Percentiles rank a stretch among this genome's conserved stretches.
Evolutionary conservation across 345 rosid genomes (phyloP).

Genomic region (Salix arbutifolia): DNA sequence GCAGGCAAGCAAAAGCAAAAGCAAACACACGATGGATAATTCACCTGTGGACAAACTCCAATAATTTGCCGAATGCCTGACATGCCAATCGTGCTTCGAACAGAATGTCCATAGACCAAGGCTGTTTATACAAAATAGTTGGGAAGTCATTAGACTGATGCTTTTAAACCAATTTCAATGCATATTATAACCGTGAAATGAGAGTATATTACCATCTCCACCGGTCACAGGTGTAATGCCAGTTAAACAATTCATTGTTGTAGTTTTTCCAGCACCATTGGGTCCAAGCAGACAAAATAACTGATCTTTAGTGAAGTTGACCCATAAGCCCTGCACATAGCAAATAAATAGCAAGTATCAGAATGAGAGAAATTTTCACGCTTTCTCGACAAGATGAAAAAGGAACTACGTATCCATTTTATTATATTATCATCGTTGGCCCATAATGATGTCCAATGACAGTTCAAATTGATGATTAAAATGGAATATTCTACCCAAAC

Average conservation of each 20-base stretch:
- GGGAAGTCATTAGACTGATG: background rate
- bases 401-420: no score
- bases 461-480: no score
- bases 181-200: background rate
- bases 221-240: constrained; percentile 75
- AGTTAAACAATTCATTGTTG: constrained; percentile 75
- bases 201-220: constrained; percentile 65
- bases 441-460: no score
- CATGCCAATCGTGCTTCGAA: constrained; percentile 79
- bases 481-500: no score
- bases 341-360: constrained; percentile 4
- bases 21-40: background rate
- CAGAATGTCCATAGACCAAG: constrained; percentile 64
- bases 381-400: no score
- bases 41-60: constrained; percentile 96
- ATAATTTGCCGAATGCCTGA: constrained; percentile 67
- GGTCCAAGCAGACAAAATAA: constrained; percentile 95
- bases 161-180: background rate
- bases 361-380: background rate
- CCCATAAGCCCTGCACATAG: constrained; percentile 65
- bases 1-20: background rate
- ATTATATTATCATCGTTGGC: no score
- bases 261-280: constrained; percentile 95
- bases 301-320: constrained; percentile 78
- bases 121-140: constrained; percentile 40